Conservation (phyloP, 2,329 filamentous ascomycete genomes). For the Dryadomyces sulphureus region DNA sequence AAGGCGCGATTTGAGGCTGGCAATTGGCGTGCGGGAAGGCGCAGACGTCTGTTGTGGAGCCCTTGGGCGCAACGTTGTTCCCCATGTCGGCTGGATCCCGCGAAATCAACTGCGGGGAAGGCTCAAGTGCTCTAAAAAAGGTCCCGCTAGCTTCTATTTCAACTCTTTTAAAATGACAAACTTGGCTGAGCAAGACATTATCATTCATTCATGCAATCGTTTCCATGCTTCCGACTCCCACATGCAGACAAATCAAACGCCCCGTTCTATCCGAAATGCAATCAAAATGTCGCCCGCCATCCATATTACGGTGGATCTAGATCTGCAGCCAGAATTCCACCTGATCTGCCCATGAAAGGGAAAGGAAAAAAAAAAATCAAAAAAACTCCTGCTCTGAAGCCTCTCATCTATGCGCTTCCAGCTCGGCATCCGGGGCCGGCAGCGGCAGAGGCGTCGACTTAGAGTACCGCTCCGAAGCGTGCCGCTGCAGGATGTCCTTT, state of each 20-base stretch:
- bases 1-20: no score
- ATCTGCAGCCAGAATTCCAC: no score
- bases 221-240: not conserved
- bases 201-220: not conserved
- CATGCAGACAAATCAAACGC: not conserved
- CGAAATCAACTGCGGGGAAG: not conserved
- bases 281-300: not conserved
- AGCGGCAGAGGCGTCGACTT: not conserved
- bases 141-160: no score
- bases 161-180: no score
- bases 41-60: not conserved
- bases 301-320: no score
- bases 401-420: not conserved
- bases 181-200: no score
- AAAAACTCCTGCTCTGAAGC: no score
- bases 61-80: constrained; percentile 2
- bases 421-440: not conserved
- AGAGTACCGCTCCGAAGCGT: constrained; percentile 7
- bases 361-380: not conserved
- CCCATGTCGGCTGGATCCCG: not conserved
- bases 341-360: not conserved
- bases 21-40: not conserved
- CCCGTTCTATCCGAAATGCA: not conserved
- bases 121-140: no score
- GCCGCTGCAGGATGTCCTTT: constrained; percentile 5